Evolutionary conservation across 208 protist species (phyloP), one percentile per base, ranked within the genome.

Genomic region (Acanthamoeba sp.): DNA sequence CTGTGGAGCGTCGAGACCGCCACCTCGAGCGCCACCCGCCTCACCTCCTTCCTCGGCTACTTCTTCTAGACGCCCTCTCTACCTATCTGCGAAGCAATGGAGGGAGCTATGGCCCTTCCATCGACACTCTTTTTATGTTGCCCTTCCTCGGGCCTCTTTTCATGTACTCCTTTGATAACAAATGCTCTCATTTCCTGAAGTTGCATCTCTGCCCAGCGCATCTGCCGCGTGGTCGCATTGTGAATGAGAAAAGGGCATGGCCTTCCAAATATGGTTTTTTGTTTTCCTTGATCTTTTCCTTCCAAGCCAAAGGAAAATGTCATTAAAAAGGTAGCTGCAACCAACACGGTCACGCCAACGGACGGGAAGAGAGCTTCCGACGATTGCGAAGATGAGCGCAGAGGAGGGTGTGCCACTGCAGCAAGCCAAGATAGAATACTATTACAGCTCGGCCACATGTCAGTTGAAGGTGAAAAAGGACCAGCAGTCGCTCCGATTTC

Each of bases 381-480:
- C n/a, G n/a, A n/a, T n/a, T n/a, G n/a, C 20, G 32, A 90, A 91
- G 34, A 91, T 50, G 42, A 71, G 55, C n/a, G 42, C 16, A 62
- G 85, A 91, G 6, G 48, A 52, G 48, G 20, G 1, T 18, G 38
- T 55, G 34, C 42, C 50, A 40, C 32, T 85, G 48, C 64, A 71
- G 66, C 55, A 80, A 36, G 88, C 88, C 62, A 71, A 93, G 45
- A 45, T 93, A 5, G 88, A 93, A 29, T 36, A 52, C 34, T 93
- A 93, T 59, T 93, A 52, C 64, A 93, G 62, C 32, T 93, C 88
- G 40, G 57, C 88, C 45, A 82, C 88, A 24, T 59, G n/a, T 27
- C 66, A 55, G n/a, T 14, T 93, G 3, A 93, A 93, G 34, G 64
- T 80, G 34, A 93, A 93, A 27, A 93, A 93, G 42, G 88, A 71